phyloP scores from a whole-genome alignment of 164 flowering plant genomes.

The Macadamia integrifolia region DNA sequence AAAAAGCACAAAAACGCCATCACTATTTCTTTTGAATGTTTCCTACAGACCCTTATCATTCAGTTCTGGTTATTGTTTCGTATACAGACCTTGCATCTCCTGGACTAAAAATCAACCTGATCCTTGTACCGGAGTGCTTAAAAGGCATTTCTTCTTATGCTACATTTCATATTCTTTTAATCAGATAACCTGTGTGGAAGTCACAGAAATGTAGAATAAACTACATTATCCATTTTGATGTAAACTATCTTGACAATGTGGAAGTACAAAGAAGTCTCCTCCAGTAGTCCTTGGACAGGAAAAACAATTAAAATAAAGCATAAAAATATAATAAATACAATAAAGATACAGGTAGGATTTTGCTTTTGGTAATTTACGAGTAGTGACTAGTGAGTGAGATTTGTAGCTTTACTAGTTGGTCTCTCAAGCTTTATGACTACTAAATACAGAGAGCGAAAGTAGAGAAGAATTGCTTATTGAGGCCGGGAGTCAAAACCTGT shows the following conservation, averaged over 20 bases:
- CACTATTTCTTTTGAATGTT: no score
- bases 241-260: background rate
- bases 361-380: no score
- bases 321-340: background rate
- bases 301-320: background rate
- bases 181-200: background rate
- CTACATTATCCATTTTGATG: conserved; percentile 14
- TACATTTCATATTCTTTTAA: no score
- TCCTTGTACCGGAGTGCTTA: no score
- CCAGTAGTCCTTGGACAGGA: conserved; percentile 2
- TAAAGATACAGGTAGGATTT: background rate
- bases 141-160: no score
- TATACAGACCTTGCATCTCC: no score
- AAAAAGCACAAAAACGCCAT: no score
- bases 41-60: no score
- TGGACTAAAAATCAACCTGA: no score
- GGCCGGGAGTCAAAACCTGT: conserved; percentile 2
- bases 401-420: conserved; percentile 1
- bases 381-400: no score
- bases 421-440: background rate
- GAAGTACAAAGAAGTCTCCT: background rate
- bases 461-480: background rate
- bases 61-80: no score
- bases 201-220: conserved; percentile 2
- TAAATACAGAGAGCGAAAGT: background rate